A percentile compares a stretch with the other conserved stretches of the same genome.
phyloP scores from a whole-genome alignment of 805 yeast species.

The Torulaspora delbrueckii region DNA sequence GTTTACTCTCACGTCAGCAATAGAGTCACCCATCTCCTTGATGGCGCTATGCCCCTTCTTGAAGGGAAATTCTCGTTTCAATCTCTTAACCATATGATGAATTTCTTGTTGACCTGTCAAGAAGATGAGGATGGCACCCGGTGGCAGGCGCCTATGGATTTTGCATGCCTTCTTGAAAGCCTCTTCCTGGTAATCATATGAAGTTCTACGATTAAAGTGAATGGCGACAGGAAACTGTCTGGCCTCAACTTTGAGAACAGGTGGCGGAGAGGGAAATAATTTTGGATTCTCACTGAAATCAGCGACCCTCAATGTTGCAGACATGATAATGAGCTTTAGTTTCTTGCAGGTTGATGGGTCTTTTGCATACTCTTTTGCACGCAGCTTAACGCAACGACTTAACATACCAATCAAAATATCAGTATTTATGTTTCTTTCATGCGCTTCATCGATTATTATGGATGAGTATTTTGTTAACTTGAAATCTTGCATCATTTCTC shows the following conservation, averaged over 20 bases:
- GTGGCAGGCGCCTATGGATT: conserved; percentile 81
- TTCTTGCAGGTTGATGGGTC: conserved; percentile 51
- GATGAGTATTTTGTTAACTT: conserved; percentile 76
- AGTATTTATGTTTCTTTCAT: conserved; percentile 92
- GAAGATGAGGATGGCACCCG: conserved; percentile 89
- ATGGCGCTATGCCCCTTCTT: conserved; percentile 15
- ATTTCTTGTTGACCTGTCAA: conserved; percentile 95
- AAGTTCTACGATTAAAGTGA: conserved; percentile 81
- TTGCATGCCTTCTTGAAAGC: conserved; percentile 80
- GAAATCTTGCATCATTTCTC: conserved; percentile 91
- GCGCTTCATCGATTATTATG: conserved; percentile 93
- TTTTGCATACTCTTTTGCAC: conserved; percentile 49
- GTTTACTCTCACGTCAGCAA: conserved; percentile 45
- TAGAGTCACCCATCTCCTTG: conserved; percentile 32
- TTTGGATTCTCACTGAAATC: conserved; percentile 82
- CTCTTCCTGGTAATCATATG: conserved; percentile 76
- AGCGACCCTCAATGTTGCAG: conserved; percentile 90
- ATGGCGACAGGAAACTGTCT: conserved; percentile 91
- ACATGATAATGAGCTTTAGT: conserved; percentile 85
- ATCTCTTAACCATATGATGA: conserved; percentile 60
- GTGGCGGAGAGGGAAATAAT: conserved; percentile 72
- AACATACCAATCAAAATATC: conserved; percentile 94
- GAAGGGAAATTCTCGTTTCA: conserved; percentile 66
- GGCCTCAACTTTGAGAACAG: conserved; percentile 83
- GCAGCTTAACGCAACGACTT: conserved; percentile 73